A percentile compares a stretch with the other conserved stretches of the same genome.
phyloP scores from a whole-genome alignment of 768 basidiomycete species.

The Mycena amicta region DNA sequence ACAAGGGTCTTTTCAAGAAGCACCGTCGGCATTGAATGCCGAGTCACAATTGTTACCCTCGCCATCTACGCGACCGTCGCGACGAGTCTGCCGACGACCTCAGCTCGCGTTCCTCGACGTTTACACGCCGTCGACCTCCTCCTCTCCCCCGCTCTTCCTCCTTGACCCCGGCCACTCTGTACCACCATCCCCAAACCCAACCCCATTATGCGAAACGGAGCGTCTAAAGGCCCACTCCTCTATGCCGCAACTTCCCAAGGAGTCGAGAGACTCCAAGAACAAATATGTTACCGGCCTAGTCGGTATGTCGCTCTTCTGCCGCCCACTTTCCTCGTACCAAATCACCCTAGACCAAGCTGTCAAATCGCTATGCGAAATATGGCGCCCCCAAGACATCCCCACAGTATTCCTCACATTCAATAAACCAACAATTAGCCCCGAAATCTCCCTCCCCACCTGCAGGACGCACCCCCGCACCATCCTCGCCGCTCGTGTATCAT shows the following conservation, averaged over 20 bases:
- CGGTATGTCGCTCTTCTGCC: slow-evolving; percentile 49
- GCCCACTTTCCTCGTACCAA: slow-evolving; percentile 13
- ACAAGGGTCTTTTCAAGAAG: no score
- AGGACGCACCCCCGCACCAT: slow-evolving; percentile 56
- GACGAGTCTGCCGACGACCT: no score
- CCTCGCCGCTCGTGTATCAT: slow-evolving; percentile 55
- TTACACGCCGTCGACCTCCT: no score
- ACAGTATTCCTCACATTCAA: slow-evolving; percentile 48
- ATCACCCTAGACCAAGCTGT: slow-evolving; percentile 70
- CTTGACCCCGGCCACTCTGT: slow-evolving; percentile 58
- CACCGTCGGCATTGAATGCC: no score
- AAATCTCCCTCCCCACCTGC: slow-evolving; percentile 18
- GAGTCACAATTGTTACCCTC: no score
- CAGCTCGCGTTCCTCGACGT: no score
- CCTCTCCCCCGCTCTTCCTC: slow-evolving; percentile 44
- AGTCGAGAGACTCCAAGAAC: slow-evolving; percentile 54
- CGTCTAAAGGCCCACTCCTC: slow-evolving; percentile 19
- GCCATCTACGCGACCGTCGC: no score
- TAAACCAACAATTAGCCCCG: slow-evolving; percentile 30
- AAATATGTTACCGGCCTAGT: slow-evolving; percentile 71
- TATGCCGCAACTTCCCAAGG: slow-evolving; percentile 35
- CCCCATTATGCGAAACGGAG: slow-evolving; percentile 38
- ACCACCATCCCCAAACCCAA: slow-evolving; percentile 43
- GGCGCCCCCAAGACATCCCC: slow-evolving; percentile 78
- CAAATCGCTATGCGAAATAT: slow-evolving; percentile 76